Evolutionary conservation across 1,139 yeast genomes (phyloP), one percentile per base, ranked within the genome.

Genomic region (Blastobotrys indianensis): DNA sequence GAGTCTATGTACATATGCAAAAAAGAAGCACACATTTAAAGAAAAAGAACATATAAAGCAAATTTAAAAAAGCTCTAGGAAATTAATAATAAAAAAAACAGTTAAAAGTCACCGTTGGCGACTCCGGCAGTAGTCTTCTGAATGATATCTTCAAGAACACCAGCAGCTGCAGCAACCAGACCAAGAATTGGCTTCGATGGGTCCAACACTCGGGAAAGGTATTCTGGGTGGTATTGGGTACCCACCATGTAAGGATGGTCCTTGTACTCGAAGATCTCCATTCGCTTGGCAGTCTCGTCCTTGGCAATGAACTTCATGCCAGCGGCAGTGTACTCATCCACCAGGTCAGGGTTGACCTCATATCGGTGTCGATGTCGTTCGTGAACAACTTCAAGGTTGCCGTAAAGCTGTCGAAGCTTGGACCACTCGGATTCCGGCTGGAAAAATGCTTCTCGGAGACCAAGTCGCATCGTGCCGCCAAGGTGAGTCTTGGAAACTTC

Each of bases 361-460:
- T 94, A 92, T 72, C 99, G 82, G 69, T 92, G 99, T 74, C 99
- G 85, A 67, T 92, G 99, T 77, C 99, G 87, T 73, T 92, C 99
- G 55, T 74, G 74, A 44, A 90, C 94, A 41, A 76, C 70, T 6
- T 72, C 74, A 31, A 77, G 75, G 50, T 79, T 80, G 47, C 94
- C 95, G 66, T 94, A 92, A 49, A 94, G 75, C 68, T 80, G 77
- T 66, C 87, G 81, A 61, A 92, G 78, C 54, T 73, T 76, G 46
- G 92, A 79, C 79, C 81, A 75, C 57, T 84, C 82, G 39, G 86
- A 69, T 54, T 74, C 80, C 11, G 72, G 70, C 61, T 80, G 83
- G 75, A 94, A 94, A 57, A 76, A 78, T 41, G 97, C 87, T 56
- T 90, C 80, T 68, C 96, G 87, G 54, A 87, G 75, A 60, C 99